Conservation (phyloP, 352 stramenopile species). For the Elongisporangium senticosum region DNA sequence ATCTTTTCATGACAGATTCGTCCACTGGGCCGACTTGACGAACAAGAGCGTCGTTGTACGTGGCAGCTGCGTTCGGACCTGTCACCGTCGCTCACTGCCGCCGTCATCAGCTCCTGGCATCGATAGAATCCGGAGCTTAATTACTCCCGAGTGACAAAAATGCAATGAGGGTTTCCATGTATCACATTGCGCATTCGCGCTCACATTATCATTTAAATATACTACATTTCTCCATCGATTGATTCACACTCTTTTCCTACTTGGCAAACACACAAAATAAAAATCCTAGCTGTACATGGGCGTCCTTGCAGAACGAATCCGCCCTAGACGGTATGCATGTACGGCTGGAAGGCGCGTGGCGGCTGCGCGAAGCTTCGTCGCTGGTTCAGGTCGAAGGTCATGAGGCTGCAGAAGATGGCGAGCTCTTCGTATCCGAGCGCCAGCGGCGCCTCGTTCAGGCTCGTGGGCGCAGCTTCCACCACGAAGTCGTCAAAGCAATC, state of each 20-base stretch:
- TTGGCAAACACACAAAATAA: not conserved
- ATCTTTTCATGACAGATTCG: constrained; percentile 1
- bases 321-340: constrained; percentile 28
- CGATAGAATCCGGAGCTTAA: too few species aligned
- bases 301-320: not conserved
- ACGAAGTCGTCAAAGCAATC: constrained; percentile 8
- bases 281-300: not conserved
- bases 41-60: not conserved
- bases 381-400: constrained; percentile 53
- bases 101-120: not conserved
- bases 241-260: not conserved
- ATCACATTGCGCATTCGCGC: not conserved
- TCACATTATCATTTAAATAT: not conserved
- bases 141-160: not conserved
- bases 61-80: not conserved
- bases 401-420: constrained; percentile 74
- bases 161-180: not conserved
- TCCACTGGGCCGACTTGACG: not conserved
- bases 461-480: constrained; percentile 32
- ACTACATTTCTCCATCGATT: not conserved
- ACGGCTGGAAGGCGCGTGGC: constrained; percentile 17
- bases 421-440: constrained; percentile 58
- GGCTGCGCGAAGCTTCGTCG: constrained; percentile 11
- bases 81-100: not conserved
- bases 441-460: constrained; percentile 57